A percentile compares a stretch with the other conserved stretches of the same genome.
These are phyloP conservation scores for Scedosporium boydii DNA, from an alignment of 2,329 filamentous ascomycete species.

Conservation along the genomic window DNA sequence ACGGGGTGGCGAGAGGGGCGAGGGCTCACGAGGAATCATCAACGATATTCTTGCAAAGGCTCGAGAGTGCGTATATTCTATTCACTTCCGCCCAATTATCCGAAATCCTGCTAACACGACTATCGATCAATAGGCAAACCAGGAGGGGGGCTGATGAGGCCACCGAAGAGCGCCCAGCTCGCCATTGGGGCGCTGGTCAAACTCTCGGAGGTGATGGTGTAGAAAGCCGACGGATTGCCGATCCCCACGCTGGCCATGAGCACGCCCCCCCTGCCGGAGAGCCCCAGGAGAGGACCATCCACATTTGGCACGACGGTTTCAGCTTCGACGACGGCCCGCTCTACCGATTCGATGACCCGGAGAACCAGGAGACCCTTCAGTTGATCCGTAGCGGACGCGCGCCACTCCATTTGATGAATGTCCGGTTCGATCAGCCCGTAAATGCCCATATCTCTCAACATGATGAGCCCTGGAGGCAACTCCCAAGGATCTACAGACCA, in stretches of 20 bases:
- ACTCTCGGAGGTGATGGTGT: slow-evolving; percentile 71
- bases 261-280: slow-evolving; percentile 24
- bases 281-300: slow-evolving; percentile 58
- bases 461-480: slow-evolving; percentile 58
- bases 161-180: not conserved
- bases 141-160: not conserved
- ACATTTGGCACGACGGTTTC: slow-evolving; percentile 78
- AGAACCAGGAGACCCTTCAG: slow-evolving; percentile 59
- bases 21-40: slow-evolving; percentile 43
- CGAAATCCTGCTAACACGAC: not conserved
- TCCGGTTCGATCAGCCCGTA: slow-evolving; percentile 63
- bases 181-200: slow-evolving; percentile 57
- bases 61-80: slow-evolving; percentile 36
- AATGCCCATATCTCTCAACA: slow-evolving; percentile 73
- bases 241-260: slow-evolving; percentile 33
- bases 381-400: slow-evolving; percentile 72
- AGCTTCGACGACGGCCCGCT: slow-evolving; percentile 76
- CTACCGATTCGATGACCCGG: slow-evolving; percentile 68
- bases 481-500: slow-evolving; percentile 67
- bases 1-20: slow-evolving; percentile 31
- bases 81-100: not conserved
- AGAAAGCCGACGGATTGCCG: slow-evolving; percentile 58
- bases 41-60: slow-evolving; percentile 57
- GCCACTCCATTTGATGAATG: slow-evolving; percentile 69
- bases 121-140: not conserved